Percentiles rank a stretch among this genome's conserved stretches.
Conservation (phyloP, 345 rosid genomes). For the Microthlaspi erraticum region DNA sequence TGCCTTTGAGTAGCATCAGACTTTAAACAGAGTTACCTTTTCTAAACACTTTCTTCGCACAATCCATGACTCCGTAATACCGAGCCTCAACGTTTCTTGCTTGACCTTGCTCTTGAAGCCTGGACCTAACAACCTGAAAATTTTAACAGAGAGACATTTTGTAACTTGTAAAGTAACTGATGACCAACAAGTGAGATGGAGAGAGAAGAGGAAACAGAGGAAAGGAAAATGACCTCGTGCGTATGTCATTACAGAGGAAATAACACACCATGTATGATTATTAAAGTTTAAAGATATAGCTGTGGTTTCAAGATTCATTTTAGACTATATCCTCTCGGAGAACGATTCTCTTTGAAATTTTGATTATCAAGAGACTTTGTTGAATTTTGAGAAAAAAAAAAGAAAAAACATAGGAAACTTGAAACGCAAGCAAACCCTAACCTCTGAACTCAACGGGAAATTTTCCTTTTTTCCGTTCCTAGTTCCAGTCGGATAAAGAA, state of each 20-base stretch:
- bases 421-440: conserved; percentile 38
- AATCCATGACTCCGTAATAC: conserved; percentile 73
- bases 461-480: no score
- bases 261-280: no score
- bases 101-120: conserved; percentile 97
- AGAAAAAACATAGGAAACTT: conserved; percentile 7
- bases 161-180: background rate
- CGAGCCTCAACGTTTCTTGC: conserved; percentile 52
- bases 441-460: conserved; percentile 56
- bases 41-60: conserved; percentile 69
- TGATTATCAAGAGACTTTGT: background rate
- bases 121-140: conserved; percentile 77
- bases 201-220: background rate
- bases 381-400: background rate
- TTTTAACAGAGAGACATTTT: conserved; percentile 18
- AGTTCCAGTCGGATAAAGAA: no score
- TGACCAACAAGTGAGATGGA: background rate
- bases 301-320: no score
- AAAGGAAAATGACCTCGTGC: no score
- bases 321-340: no score
- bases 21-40: no score
- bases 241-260: no score
- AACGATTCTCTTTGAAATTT: conserved; percentile 15
- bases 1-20: no score
- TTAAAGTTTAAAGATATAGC: no score